Evolutionary conservation across 1,284 basidiomycete species (phyloP).

Genomic region (Phellinidium pouzarii): DNA sequence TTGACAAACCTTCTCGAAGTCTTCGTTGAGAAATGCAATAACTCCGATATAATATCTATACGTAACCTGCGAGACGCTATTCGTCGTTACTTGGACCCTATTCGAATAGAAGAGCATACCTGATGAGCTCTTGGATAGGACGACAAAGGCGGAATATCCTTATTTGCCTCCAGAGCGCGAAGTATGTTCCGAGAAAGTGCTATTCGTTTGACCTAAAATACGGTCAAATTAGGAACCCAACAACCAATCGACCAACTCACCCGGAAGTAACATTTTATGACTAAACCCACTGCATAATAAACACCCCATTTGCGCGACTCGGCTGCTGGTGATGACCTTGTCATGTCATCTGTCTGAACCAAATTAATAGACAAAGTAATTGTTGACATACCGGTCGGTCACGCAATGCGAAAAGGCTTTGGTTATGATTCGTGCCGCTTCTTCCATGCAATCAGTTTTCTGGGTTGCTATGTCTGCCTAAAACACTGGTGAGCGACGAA

Average conservation of each 20-base stretch:
- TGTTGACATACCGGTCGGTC: slow-evolving; percentile 66
- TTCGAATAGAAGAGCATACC: slow-evolving; percentile 38
- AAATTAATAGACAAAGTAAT: not conserved
- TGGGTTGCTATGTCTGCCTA: slow-evolving; percentile 67
- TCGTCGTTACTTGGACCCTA: not conserved
- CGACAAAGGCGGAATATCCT: slow-evolving; percentile 73
- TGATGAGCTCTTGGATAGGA: slow-evolving; percentile 82
- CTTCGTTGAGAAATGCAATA: slow-evolving; percentile 89
- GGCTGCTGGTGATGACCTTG: slow-evolving; percentile 55
- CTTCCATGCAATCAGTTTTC: slow-evolving; percentile 76
- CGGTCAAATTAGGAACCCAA: slow-evolving; percentile 4
- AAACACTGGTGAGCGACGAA: not conserved
- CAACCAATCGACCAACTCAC: slow-evolving; percentile 37
- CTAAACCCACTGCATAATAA: slow-evolving; percentile 89
- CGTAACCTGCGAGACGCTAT: slow-evolving; percentile 54
- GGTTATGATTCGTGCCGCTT: slow-evolving; percentile 84
- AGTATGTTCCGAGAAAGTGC: slow-evolving; percentile 90
- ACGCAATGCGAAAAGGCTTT: slow-evolving; percentile 91
- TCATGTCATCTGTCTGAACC: slow-evolving; percentile 2
- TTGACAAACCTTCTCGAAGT: slow-evolving; percentile 64
- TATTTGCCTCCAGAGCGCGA: slow-evolving; percentile 80
- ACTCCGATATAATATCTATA: slow-evolving; percentile 93
- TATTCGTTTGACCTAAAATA: slow-evolving; percentile 74
- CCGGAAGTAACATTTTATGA: slow-evolving; percentile 93
- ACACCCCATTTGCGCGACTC: slow-evolving; percentile 90